Base-by-base conservation (phyloP, 495 filamentous ascomycete species). In the Penicillium atrosanguineum region DNA sequence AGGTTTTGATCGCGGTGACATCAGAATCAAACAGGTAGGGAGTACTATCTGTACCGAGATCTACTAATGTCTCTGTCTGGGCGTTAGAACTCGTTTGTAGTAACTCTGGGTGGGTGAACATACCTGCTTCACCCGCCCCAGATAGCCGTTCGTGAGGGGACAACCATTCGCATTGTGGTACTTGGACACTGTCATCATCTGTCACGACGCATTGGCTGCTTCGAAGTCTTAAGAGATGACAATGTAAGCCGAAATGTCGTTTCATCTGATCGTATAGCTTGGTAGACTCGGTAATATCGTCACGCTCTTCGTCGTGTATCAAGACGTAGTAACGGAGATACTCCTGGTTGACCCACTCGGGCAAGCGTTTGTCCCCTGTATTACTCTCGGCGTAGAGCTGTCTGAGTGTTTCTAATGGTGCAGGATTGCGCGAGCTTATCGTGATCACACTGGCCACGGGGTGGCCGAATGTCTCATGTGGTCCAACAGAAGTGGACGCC, bases 191-290 rank as follows among this genome's bases (percentile, higher is more conserved):
- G 57, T 97, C 95, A 69, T 97, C 94, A 71, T 97, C 95, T 0
- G 90, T 91, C 36, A 90, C 85, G 16, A 91, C 84, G 69, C 91
- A 94, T 59, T 89, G 87, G 50, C 84, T 86, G 60, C 88, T 91
- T 59, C 93, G 82, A 20, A 98, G 74, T 37, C 94, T 76, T 5
- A 98, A 79, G 3, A 98, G 79, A 69, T 97, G 94, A 67, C 94
- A 98, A 68, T 97, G 91, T 19, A 98, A 74, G 4, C 94, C 94
- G 59, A 97, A 93, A 68, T 96, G 90, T 23, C 92, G 82, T 70
- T 97, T 97, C 94, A 98, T 98, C 65, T 95, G 88, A 56, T 97
- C 93, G 64, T 94, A 98, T 20, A 97, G 76, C 40, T 80, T 81
- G 65, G 88, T 95, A 29, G 86, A 95, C 67, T 91, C 92, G 12